A percentile compares a stretch with the other conserved stretches of the same genome.
These are phyloP conservation scores for Heritiera littoralis DNA, from an alignment of 345 rosid species.

Conservation along the genomic window DNA sequence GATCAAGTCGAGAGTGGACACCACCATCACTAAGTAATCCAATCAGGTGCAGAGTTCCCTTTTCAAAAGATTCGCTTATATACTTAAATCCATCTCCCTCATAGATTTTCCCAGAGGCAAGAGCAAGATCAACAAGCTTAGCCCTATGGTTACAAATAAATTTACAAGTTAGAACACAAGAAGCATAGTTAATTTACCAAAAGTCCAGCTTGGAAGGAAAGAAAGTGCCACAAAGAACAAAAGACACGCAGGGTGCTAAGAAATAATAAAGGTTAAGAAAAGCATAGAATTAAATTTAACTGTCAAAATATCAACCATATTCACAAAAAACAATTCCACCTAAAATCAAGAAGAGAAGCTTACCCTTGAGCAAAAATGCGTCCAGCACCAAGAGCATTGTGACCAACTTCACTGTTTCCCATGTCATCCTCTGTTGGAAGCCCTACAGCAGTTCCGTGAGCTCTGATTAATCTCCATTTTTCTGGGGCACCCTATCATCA, in stretches of 20 bases:
- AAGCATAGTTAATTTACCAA: neutral
- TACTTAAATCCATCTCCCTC: constrained; percentile 86
- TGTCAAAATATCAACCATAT: neutral
- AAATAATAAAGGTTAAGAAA: neutral
- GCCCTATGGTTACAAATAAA: constrained; percentile 53
- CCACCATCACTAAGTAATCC: constrained; percentile 97
- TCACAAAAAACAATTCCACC: neutral
- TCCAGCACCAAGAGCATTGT: constrained; percentile 98
- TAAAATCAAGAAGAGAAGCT: constrained; percentile 4
- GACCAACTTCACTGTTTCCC: constrained; percentile 99
- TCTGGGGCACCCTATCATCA: constrained; percentile 63
- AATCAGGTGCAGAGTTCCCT: constrained; percentile 76
- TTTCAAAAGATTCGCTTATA: constrained; percentile 56
- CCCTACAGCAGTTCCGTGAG: constrained; percentile 92
- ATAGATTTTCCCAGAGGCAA: constrained; percentile 86
- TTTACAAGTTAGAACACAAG: neutral
- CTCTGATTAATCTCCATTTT: constrained; percentile 84
- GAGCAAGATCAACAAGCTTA: constrained; percentile 88
- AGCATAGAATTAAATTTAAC: neutral
- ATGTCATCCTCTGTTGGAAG: constrained; percentile 96
- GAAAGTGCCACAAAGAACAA: neutral
- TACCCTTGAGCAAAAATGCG: constrained; percentile 94
- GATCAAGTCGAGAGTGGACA: constrained; percentile 95
- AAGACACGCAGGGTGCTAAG: neutral
- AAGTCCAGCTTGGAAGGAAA: neutral